Conservation (phyloP, 2,329 filamentous ascomycete species). For the Diatrype stigma region DNA sequence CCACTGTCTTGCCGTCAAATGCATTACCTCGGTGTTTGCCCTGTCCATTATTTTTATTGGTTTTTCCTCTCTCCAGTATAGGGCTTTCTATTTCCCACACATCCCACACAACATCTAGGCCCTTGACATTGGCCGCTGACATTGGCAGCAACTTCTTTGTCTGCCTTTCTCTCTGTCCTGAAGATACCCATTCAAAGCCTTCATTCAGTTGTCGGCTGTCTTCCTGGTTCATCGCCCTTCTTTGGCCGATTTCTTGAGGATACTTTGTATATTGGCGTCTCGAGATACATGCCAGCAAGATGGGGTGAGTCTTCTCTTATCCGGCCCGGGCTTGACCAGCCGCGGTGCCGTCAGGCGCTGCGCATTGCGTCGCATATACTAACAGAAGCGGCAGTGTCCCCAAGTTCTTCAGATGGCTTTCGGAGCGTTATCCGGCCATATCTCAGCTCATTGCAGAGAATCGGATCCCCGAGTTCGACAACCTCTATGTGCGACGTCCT, state of each 20-base stretch:
- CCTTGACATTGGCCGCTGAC: neutral
- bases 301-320: neutral
- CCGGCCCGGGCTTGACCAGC: neutral
- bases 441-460: slow-evolving; percentile 98
- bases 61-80: neutral
- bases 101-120: no score
- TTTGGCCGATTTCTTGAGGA: neutral
- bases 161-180: neutral
- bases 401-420: slow-evolving; percentile 99
- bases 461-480: slow-evolving; percentile 97
- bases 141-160: neutral
- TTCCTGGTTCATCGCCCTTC: neutral
- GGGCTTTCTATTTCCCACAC: neutral
- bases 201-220: no score
- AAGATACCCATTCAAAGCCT: no score
- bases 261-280: neutral
- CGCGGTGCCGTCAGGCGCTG: neutral
- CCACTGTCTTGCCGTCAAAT: neutral
- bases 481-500: slow-evolving; percentile 66
- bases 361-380: slow-evolving; percentile 5
- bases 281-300: neutral
- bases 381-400: slow-evolving; percentile 49
- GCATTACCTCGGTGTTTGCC: neutral
- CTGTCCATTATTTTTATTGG: neutral
- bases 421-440: slow-evolving; percentile 96